These are phyloP conservation scores for Phytophthora tentaculata DNA, from an alignment of 352 stramenopile genomes.

Conservation along the genomic window DNA sequence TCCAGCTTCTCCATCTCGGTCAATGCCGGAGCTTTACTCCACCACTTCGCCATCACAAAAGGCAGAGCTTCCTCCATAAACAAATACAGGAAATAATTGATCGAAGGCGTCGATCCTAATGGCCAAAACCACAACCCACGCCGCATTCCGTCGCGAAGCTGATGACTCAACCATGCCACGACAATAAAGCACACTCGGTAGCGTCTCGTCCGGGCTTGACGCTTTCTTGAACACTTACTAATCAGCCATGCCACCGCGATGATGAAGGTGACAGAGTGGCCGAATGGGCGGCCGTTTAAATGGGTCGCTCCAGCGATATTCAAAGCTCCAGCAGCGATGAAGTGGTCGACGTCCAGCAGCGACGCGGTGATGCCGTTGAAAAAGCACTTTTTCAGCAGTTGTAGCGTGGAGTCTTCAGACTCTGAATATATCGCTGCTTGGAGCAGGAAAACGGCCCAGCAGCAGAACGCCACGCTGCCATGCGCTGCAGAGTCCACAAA, in stretches of 20 bases:
- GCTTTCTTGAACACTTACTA: constrained; percentile 38
- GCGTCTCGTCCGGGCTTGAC: constrained; percentile 21
- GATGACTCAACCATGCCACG: constrained; percentile 66
- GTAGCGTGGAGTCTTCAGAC: constrained; percentile 5
- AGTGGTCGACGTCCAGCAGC: constrained; percentile 76
- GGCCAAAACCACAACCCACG: constrained; percentile 78
- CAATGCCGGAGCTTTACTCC: constrained; percentile 25
- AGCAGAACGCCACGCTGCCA: constrained; percentile 57
- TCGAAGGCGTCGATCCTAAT: constrained; percentile 63
- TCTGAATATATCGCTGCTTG: constrained; percentile 28
- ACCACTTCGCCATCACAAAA: constrained; percentile 52
- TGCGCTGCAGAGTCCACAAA: constrained; percentile 72
- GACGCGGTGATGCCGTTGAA: constrained; percentile 46
- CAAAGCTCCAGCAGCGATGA: constrained; percentile 65
- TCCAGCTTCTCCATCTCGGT: constrained; percentile 35
- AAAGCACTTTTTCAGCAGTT: constrained; percentile 51
- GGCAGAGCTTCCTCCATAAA: constrained; percentile 58
- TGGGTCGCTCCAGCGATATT: constrained; percentile 66
- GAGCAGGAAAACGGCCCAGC: constrained; percentile 69
- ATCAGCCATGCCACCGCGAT: constrained; percentile 49
- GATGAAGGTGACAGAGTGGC: constrained; percentile 73
- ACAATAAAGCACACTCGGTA: constrained; percentile 61
- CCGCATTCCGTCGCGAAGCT: constrained; percentile 70
- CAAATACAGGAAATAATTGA: constrained; percentile 75
- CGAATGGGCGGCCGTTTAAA: constrained; percentile 64